Base-by-base conservation (phyloP, 306 rosid species). In the Crotalaria pallida region DNA sequence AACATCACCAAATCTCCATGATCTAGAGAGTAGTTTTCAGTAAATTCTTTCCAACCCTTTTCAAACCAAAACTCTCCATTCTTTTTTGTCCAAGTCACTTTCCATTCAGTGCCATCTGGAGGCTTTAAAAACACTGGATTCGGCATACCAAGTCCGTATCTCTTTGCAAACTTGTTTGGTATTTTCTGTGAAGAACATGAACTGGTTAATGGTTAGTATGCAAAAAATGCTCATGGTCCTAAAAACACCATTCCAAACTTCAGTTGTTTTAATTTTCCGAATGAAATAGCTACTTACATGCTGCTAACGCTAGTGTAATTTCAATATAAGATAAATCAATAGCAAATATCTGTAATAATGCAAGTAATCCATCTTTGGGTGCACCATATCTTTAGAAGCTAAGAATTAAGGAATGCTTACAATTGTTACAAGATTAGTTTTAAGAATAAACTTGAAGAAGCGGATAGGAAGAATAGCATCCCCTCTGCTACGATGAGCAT, bases 121-220 rank as follows among this genome's bases (percentile, higher is more conserved):
- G 70, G 64, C 72, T 38, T 76, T 4, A 81, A 27, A 33, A 22
- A 18, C 52, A 72, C 64, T 17, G 71, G 84, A 38, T 59, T 72
- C 19, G 64, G 8, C 59, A 81, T 7, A 8, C 11, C 53, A 1
- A 15, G n/a, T 10, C 79, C 81, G 72, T 65, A 44, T 59, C 17
- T 65, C 57, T 6, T 8, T 15, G 67, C 8, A 34, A 76, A 81
- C 0, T 6, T 72, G 0, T 18, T 34, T 5, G 84, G 79, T 18
- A 81, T 29, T 36, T 52, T 44, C 81, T 81, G 72, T 29, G 43
- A 52, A 48, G 5, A 29, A 27, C 5, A 24, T 4, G 5, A 31
- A n/a, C n/a, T n/a, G n/a, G n/a, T n/a, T n/a, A n/a, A n/a, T 26
- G 0, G 26, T 51, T 12, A 74, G 65, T 50, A n/a, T 6, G 13